Evolutionary conservation across 2,329 filamentous ascomycete genomes (phyloP), one percentile per base, ranked within the genome.

Genomic region (Ceratocystis colombiana): DNA sequence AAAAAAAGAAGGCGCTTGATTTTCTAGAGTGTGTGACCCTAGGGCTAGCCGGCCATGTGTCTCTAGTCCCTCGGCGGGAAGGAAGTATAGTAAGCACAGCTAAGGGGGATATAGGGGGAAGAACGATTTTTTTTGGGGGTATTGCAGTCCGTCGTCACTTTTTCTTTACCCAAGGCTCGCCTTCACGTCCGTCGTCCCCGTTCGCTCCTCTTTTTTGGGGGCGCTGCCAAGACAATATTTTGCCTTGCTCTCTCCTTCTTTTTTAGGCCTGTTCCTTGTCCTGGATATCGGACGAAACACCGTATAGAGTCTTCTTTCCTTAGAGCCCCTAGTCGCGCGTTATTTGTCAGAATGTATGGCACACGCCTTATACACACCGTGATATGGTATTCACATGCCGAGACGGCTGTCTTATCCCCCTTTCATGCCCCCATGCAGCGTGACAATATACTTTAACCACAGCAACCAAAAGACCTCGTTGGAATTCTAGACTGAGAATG

Each of bases 221-320:
- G 12, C 28, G 25, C 28, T 30, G 53, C 53, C 25, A 33, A 59
- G 28, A 59, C n/a, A n/a, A 8, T 33, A n/a, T 41, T 59, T 8
- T 59, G 28, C 53, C 53, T 37, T 25, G 30, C 53, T 1, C 53
- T 30, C n/a, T 59, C 53, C 53, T 59, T 59, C 28, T 33, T 33
- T 57, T n/a, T 57, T 57, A 15, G 25, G 25, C 53, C 17, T 57
- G 22, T 30, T n/a, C 53, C 53, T 30, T 59, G 53, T 17, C 17
- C 53, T 33, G 28, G 53, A 59, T 59, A 59, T 59, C 28, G 33
- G 53, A 59, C 53, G 53, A 59, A 59, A 59, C 53, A 17, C 53
- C 25, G 10, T n/a, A n/a, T n/a, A 28, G 12, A 12, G 22, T 25
- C 28, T 59, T 22, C 15, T 25, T 30, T 8, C 15, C 28, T 22